Percentiles rank a stretch among this genome's conserved stretches.
These are phyloP conservation scores for Colletotrichum gloeosporioides DNA, from an alignment of 2,329 filamentous ascomycete species.

Conservation along the genomic window DNA sequence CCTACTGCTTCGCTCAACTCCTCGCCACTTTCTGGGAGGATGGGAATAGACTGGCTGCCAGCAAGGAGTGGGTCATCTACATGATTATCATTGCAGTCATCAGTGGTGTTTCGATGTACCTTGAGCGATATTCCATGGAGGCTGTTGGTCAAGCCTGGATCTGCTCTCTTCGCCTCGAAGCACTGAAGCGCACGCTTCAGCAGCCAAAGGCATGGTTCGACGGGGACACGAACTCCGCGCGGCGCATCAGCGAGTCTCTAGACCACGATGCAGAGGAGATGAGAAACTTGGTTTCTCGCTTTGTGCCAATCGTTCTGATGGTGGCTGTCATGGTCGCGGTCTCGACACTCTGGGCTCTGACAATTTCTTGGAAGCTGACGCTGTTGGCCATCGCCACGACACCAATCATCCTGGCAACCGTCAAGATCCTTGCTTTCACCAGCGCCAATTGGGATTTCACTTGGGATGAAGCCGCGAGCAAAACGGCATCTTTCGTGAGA, in stretches of 20 bases:
- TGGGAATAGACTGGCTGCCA: conserved; percentile 50
- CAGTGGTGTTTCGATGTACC: conserved; percentile 70
- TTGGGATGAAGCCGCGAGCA: conserved; percentile 67
- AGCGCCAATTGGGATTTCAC: conserved; percentile 75
- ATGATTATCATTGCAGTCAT: conserved; percentile 71
- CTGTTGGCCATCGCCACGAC: conserved; percentile 74
- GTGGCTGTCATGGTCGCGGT: conserved; percentile 69
- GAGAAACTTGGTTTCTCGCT: conserved; percentile 80
- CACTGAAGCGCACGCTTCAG: conserved; percentile 71
- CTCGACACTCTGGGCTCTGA: conserved; percentile 77
- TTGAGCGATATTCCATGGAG: conserved; percentile 76
- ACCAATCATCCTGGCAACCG: conserved; percentile 71
- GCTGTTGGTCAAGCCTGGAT: conserved; percentile 78
- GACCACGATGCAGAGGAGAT: conserved; percentile 88
- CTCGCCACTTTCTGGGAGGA: conserved; percentile 71
- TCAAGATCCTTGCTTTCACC: conserved; percentile 68
- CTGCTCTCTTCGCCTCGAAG: conserved; percentile 70
- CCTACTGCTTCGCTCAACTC: conserved; percentile 76
- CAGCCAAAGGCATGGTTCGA: conserved; percentile 86
- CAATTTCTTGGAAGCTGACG: conserved; percentile 80
- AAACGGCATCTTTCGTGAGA: conserved; percentile 66
- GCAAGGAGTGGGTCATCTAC: conserved; percentile 71
- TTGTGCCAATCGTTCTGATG: conserved; percentile 73
- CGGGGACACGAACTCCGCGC: conserved; percentile 66
- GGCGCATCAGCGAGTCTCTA: conserved; percentile 71